A percentile compares a stretch with the other conserved stretches of the same genome.
phyloP scores from a whole-genome alignment of 2,329 filamentous ascomycete species.

The Cladosporium sp. region DNA sequence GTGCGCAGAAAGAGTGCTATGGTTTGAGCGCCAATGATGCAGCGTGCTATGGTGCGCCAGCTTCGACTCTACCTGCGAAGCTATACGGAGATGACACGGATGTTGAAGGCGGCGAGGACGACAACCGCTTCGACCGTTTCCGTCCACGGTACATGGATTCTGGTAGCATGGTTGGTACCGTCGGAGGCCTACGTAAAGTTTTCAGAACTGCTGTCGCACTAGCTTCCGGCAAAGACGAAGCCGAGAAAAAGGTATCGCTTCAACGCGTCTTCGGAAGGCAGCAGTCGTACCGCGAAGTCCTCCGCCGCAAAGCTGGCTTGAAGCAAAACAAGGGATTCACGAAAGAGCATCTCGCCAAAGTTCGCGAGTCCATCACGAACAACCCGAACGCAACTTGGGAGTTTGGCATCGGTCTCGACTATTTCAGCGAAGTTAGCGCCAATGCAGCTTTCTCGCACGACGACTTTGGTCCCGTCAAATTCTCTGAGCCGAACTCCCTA shows the following conservation, averaged over 20 bases:
- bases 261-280: constrained; percentile 27
- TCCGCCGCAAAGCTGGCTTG: constrained; percentile 13
- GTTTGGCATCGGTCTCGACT: constrained; percentile 19
- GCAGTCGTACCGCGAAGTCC: constrained; percentile 18
- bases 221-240: constrained; percentile 25
- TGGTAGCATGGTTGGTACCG: constrained; percentile 23
- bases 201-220: constrained; percentile 18
- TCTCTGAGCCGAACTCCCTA: constrained; percentile 15
- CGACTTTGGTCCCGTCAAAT: constrained; percentile 11
- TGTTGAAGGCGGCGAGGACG: constrained; percentile 19
- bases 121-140: constrained; percentile 18
- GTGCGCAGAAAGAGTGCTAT: constrained; percentile 16
- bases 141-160: constrained; percentile 42
- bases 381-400: constrained; percentile 13
- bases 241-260: constrained; percentile 32
- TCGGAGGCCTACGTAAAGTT: constrained; percentile 13
- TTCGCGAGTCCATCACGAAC: neutral
- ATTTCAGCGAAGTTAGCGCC: constrained; percentile 15
- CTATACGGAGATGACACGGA: constrained; percentile 16
- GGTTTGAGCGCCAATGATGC: constrained; percentile 19
- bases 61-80: neutral
- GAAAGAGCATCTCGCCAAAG: neutral
- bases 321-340: constrained; percentile 7
- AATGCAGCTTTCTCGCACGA: constrained; percentile 13
- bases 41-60: constrained; percentile 14